Evolutionary conservation across 306 rosid species (phyloP), one percentile per base, ranked within the genome.

Genomic region (Mimosa pudica): DNA sequence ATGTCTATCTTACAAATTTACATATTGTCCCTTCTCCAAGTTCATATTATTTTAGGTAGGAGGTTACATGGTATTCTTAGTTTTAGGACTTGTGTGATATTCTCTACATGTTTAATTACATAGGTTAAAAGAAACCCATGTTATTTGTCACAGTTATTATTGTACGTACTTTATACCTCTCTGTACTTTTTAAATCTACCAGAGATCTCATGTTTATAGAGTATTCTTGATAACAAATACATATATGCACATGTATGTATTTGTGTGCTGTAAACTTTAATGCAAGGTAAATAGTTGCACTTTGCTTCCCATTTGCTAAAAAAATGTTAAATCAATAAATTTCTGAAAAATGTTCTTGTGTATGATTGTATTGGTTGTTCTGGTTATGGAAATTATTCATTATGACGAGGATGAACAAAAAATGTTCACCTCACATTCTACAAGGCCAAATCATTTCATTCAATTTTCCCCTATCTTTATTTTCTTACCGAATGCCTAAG

Each of bases 11-110:
- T 32, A 33, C 70, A 57, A 24, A 75, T 51, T 24, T 52, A 5
- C 42, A 38, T 71, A 36, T 74, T 74, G 35, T 18, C 55, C 35
- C 77, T 80, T 83, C 52, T 76, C 17, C 62, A 3, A 75, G 62
- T 73, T 74, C 36, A 20, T n/a, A 55, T 38, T 57, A 20, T 51
- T 49, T 41, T 74, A 18, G 68, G n/a, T 58, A 68, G 51, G 72
- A 9, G 20, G 52, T 42, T 68, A 3, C 52, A 9, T 42, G 52
- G 30, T 44, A 41, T 67, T 68, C 35, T 68, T 68, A 41, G 73
- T 17, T n/a, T 42, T 58, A 74, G 80, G 62, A 74, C 20, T 12
- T 73, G 10, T 45, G n/a, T 69, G 38, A 69, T n/a, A 45, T 45
- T 45, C 38, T 9, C 38, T 45, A 18, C 73, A 18, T 20, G 30